These are phyloP conservation scores for Candida andamanensis DNA, from an alignment of 805 yeast genomes.

Conservation along the genomic window DNA sequence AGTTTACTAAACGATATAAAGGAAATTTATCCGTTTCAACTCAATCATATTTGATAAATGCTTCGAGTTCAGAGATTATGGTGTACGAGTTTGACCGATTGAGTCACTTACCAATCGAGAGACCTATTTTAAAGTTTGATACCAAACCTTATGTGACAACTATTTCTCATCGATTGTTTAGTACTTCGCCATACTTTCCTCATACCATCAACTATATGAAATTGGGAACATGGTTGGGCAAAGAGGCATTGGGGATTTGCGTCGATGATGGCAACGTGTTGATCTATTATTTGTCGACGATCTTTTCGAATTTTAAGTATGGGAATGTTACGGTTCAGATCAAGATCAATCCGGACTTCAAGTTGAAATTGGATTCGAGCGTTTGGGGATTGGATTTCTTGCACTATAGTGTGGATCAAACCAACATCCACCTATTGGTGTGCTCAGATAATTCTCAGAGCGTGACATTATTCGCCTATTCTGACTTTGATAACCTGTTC, in stretches of 20 bases:
- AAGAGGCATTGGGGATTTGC: constrained; percentile 40
- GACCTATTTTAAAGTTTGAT: constrained; percentile 31
- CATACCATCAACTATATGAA: constrained; percentile 53
- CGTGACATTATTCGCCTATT: constrained; percentile 37
- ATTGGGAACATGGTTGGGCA: constrained; percentile 26
- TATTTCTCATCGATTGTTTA: constrained; percentile 33
- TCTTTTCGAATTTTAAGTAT: background rate
- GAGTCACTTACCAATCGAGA: constrained; percentile 21
- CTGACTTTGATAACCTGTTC: constrained; percentile 19
- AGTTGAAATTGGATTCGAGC: constrained; percentile 37
- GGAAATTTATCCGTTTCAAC: constrained; percentile 30
- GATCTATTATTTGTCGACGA: constrained; percentile 14
- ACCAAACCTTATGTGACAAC: constrained; percentile 39
- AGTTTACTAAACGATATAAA: constrained; percentile 32
- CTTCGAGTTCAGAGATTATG: constrained; percentile 29
- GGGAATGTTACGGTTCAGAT: constrained; percentile 15
- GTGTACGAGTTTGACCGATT: constrained; percentile 26
- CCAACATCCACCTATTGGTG: constrained; percentile 28
- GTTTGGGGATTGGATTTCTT: constrained; percentile 60
- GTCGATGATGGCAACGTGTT: constrained; percentile 51
- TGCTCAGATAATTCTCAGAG: constrained; percentile 52
- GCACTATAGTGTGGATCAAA: constrained; percentile 13
- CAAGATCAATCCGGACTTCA: constrained; percentile 18
- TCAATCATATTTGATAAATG: constrained; percentile 24
- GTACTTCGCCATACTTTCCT: constrained; percentile 52